phyloP scores from a whole-genome alignment of 2,329 filamentous ascomycete genomes.

The Tolypocladium guangdongense region DNA sequence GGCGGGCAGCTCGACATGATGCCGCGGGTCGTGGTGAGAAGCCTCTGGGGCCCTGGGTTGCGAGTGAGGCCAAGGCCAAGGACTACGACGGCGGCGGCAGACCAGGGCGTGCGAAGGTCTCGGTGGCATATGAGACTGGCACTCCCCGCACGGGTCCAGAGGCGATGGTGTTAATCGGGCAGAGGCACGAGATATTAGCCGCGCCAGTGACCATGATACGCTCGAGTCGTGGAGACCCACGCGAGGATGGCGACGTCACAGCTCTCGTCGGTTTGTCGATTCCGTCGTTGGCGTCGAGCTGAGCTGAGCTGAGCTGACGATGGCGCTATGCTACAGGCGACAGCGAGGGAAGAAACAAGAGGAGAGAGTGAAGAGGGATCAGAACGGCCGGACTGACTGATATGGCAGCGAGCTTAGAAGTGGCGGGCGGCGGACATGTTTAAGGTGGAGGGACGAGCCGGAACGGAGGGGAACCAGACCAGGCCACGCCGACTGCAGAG shows the following conservation, averaged over 20 bases:
- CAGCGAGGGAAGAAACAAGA: background rate
- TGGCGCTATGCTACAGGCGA: background rate
- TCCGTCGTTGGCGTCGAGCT: background rate
- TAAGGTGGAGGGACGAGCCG: background rate
- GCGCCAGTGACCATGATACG: background rate
- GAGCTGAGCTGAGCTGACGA: too few species aligned
- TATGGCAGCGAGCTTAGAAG: background rate
- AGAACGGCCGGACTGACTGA: background rate
- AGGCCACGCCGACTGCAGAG: background rate
- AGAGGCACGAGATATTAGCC: background rate
- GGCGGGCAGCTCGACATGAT: slow-evolving; percentile 19
- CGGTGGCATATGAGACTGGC: background rate
- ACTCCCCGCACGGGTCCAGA: background rate
- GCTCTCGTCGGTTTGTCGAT: background rate
- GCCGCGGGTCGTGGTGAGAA: background rate
- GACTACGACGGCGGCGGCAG: background rate
- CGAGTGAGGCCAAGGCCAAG: background rate
- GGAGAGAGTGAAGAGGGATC: background rate
- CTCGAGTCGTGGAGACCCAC: background rate
- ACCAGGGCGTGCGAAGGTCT: background rate
- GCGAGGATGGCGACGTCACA: background rate
- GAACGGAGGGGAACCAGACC: background rate
- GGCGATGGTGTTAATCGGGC: background rate
- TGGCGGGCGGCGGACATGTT: background rate
- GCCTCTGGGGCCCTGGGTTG: background rate